Evolutionary conservation across 441 rosid genomes (phyloP), one percentile per base, ranked within the genome.

Genomic region (Adansonia grandidieri): DNA sequence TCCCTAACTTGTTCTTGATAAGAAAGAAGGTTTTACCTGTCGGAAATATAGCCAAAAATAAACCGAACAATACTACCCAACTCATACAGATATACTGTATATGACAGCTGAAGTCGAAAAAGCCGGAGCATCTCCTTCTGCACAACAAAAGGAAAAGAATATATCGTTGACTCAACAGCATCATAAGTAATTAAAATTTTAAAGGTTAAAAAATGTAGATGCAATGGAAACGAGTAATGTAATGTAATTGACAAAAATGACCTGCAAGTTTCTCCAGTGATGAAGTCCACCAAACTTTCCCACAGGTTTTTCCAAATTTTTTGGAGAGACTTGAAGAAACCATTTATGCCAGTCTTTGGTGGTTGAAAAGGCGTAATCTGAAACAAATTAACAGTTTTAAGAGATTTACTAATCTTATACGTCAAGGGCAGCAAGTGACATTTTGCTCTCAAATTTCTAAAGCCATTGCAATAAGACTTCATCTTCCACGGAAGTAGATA

Each of bases 1-100:
- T 37, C 45, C 71, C 61, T 10, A 75, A 4, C 48, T 32, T 32
- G 40, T 37, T 37, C 40, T 32, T 11, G n/a, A 64, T 13, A 62
- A 66, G 17, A 64, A 72, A 9, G 47, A 60, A 73, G 76, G 24
- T 77, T 80, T 37, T 89, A 91, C 99, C 93, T 63, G 92, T 85
- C 56, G 96, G 97, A 78, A 96, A 81, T 56, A 90, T 86, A 32
- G 96, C 90, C 71, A 94, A 84, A 81, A 91, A 84, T 60, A 94
- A 89, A 51, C 98, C 95, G 57, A 94, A 91, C 85, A 94, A 79
- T 77, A 89, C 88, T 81, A 93, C 74, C 97, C 98, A 96, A 85
- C 98, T 93, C 83, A 94, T 79, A 80, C 98, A 96, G 78, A 94
- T 85, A 37, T 37, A 37, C 40, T 37, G 40, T 37, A 37, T 37